These are phyloP conservation scores for Barnettozyma siamensis DNA, from an alignment of 805 yeast genomes.

Conservation along the genomic window DNA sequence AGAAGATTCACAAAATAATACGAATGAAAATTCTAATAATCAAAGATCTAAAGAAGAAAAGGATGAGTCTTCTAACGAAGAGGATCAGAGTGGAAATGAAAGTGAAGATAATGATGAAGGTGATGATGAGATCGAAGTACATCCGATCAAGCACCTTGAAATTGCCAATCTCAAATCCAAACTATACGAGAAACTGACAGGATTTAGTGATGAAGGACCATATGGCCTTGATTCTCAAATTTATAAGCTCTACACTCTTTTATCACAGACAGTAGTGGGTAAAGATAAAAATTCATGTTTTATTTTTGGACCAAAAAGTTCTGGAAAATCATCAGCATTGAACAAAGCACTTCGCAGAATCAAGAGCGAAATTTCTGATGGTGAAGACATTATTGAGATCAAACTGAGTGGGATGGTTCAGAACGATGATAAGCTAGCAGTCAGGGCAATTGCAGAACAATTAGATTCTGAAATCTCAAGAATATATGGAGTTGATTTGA, in stretches of 20 bases:
- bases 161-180: slow-evolving; percentile 5
- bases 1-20: not conserved
- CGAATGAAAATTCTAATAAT: no score
- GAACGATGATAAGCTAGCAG: slow-evolving; percentile 68
- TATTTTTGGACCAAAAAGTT: slow-evolving; percentile 71
- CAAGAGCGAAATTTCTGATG: slow-evolving; percentile 29
- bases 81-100: not conserved
- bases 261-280: slow-evolving; percentile 59
- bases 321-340: slow-evolving; percentile 68
- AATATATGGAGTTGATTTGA: slow-evolving; percentile 24
- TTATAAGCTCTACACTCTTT: slow-evolving; percentile 47
- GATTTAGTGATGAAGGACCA: slow-evolving; percentile 20
- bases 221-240: slow-evolving; percentile 33
- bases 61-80: not conserved
- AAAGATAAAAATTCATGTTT: slow-evolving; percentile 79
- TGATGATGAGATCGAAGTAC: slow-evolving; percentile 8
- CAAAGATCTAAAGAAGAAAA: not conserved
- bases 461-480: slow-evolving; percentile 45
- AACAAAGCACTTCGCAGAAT: slow-evolving; percentile 42
- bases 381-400: slow-evolving; percentile 53
- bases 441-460: slow-evolving; percentile 82
- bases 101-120: not conserved
- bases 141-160: no score
- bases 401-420: slow-evolving; percentile 67
- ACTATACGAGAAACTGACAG: slow-evolving; percentile 26